Percentiles rank a stretch among this genome's conserved stretches.
Conservation (phyloP, 169 alveolate species). For the Eimeria maxima region DNA sequence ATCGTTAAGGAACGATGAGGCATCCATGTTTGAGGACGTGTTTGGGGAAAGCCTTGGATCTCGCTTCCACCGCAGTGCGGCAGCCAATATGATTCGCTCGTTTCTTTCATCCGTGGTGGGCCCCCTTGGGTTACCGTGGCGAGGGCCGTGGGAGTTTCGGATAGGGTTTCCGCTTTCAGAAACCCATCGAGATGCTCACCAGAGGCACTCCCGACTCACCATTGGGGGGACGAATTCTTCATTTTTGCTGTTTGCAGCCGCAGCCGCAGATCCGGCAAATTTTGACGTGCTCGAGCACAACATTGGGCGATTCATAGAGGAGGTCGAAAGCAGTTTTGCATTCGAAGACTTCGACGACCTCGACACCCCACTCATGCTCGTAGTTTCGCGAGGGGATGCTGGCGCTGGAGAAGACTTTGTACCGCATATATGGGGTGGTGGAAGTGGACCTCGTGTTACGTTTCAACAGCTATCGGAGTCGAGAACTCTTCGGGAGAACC, state of each 20-base stretch:
- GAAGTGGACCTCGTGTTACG: background rate
- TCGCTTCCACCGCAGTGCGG: slow-evolving; percentile 24
- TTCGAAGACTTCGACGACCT: slow-evolving; percentile 30
- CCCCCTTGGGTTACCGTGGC: background rate
- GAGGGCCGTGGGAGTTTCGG: slow-evolving; percentile 35
- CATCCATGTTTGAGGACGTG: background rate
- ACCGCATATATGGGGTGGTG: slow-evolving; percentile 4
- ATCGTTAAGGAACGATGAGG: background rate
- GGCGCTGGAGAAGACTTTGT: slow-evolving; percentile 13
- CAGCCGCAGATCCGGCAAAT: background rate
- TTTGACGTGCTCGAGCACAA: slow-evolving; percentile 22
- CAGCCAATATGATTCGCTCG: slow-evolving; percentile 42
- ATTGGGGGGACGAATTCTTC: background rate
- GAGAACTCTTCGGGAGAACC: background rate
- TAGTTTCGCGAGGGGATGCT: slow-evolving; percentile 45
- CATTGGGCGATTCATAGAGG: slow-evolving; percentile 21
- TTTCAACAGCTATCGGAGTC: slow-evolving; percentile 37
- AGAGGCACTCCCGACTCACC: slow-evolving; percentile 1
- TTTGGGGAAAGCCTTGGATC: slow-evolving; percentile 19
- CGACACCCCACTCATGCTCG: slow-evolving; percentile 30
- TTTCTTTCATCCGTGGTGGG: background rate
- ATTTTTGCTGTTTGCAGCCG: background rate
- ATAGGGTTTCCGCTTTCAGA: background rate
- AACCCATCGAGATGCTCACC: background rate
- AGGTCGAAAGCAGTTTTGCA: background rate